Conservation (phyloP, 2,329 filamentous ascomycete genomes). For the Dactylellina drechsleri region DNA sequence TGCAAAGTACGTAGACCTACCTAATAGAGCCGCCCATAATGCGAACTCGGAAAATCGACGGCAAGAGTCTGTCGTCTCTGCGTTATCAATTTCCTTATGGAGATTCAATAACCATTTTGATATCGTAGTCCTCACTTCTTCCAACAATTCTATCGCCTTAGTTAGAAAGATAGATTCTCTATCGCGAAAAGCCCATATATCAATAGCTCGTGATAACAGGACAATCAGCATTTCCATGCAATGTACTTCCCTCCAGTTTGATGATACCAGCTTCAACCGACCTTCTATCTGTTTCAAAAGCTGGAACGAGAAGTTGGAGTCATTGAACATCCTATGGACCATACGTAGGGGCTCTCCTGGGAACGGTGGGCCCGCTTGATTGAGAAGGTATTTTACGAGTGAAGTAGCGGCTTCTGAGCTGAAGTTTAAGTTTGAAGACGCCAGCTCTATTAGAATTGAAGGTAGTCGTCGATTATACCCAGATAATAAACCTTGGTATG, state of each 20-base stretch:
- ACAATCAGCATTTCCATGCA: conserved; percentile 70
- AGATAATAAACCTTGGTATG: conserved; percentile 66
- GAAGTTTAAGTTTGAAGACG: conserved; percentile 70
- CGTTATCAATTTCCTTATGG: conserved; percentile 63
- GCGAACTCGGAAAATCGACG: conserved; percentile 64
- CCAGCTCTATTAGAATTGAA: conserved; percentile 66
- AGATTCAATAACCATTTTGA: conserved; percentile 67
- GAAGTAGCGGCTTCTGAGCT: conserved; percentile 66
- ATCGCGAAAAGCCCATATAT: conserved; percentile 57
- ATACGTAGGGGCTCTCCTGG: conserved; percentile 62
- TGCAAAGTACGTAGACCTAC: conserved; percentile 64
- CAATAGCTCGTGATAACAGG: conserved; percentile 63
- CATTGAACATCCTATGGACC: conserved; percentile 66
- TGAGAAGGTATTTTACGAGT: conserved; percentile 67
- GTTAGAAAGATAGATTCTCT: conserved; percentile 34
- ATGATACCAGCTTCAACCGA: conserved; percentile 65
- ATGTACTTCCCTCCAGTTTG: conserved; percentile 70
- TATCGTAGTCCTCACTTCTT: conserved; percentile 63
- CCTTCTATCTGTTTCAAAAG: conserved; percentile 65
- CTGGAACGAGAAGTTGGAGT: conserved; percentile 65
- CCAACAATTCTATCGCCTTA: conserved; percentile 60
- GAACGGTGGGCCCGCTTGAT: conserved; percentile 68
- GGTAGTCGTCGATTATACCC: conserved; percentile 66
- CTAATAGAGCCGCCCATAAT: conserved; percentile 69
- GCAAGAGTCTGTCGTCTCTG: conserved; percentile 61